Percentiles rank a stretch among this genome's conserved stretches.
phyloP scores from a whole-genome alignment of 768 basidiomycete species.

The Cyathus striatus region DNA sequence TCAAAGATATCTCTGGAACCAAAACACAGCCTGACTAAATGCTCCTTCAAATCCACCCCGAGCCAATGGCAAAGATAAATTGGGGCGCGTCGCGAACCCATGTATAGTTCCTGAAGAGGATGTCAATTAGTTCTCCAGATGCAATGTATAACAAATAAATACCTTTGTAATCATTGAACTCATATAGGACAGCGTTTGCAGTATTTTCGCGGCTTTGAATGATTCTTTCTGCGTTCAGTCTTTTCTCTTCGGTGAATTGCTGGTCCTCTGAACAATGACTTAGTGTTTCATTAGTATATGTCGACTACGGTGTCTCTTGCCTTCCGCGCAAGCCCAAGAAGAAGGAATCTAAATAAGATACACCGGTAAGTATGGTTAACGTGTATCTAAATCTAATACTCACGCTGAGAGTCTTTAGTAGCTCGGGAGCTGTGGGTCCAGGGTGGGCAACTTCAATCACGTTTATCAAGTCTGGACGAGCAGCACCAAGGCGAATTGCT shows the following conservation, averaged over 20 bases:
- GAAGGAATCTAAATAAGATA: too few relatives aligned
- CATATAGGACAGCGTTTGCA: not conserved
- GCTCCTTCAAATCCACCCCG: not conserved
- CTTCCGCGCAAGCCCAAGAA: constrained; percentile 18
- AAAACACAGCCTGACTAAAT: not conserved
- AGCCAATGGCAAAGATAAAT: not conserved
- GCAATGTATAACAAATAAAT: not conserved
- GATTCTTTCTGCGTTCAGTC: not conserved
- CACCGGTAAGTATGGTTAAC: too few relatives aligned
- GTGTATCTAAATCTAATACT: too few relatives aligned
- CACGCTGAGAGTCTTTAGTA: constrained; percentile 4
- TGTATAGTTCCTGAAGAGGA: not conserved
- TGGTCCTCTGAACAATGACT: not conserved
- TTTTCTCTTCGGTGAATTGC: not conserved
- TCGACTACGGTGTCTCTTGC: constrained; percentile 1
- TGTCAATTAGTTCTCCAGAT: not conserved
- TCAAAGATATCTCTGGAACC: not conserved
- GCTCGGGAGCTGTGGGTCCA: not conserved
- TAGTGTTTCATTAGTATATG: not conserved
- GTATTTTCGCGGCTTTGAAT: not conserved
- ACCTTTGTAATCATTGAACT: not conserved
- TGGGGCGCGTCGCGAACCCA: not conserved
- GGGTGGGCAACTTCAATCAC: constrained; percentile 16
- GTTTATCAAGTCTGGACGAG: constrained; percentile 10
- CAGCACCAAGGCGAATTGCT: constrained; percentile 11